Evolutionary conservation across 345 rosid genomes (phyloP).

Genomic region (Syzygium aromaticum): DNA sequence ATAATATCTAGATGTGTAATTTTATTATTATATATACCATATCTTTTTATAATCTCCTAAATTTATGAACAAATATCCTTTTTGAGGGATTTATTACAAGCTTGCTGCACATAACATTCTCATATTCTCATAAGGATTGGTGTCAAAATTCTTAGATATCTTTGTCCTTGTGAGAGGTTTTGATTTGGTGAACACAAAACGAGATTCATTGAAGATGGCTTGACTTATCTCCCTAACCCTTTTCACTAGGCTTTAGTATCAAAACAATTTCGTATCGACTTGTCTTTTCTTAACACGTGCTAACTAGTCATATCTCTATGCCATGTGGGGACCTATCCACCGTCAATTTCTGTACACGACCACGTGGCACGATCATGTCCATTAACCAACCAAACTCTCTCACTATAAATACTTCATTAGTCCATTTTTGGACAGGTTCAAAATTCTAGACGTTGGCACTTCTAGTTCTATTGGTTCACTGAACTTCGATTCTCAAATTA

Average conservation of each 20-base stretch:
- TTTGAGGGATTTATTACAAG: neutral
- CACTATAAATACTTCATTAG: neutral
- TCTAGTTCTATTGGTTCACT: neutral
- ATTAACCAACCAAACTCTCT: neutral
- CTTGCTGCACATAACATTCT: neutral
- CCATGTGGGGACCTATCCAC: neutral
- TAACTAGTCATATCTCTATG: neutral
- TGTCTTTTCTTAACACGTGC: neutral
- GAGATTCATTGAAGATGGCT: neutral
- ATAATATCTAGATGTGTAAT: fast-evolving
- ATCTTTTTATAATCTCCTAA: neutral
- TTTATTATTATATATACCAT: neutral
- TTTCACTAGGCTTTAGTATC: neutral
- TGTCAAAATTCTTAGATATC: neutral
- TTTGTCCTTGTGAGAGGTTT: too few relatives aligned
- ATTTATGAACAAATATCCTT: neutral
- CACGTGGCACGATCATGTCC: neutral
- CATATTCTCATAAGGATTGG: neutral
- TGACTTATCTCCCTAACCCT: fast-evolving
- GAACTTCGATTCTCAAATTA: neutral
- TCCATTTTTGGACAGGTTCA: neutral
- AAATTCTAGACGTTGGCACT: neutral
- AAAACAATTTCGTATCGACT: neutral
- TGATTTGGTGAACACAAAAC: neutral
- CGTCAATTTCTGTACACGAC: neutral